Evolutionary conservation across 2,329 filamentous ascomycete genomes (phyloP).

Genomic region (Aspergillus eucalypticola): DNA sequence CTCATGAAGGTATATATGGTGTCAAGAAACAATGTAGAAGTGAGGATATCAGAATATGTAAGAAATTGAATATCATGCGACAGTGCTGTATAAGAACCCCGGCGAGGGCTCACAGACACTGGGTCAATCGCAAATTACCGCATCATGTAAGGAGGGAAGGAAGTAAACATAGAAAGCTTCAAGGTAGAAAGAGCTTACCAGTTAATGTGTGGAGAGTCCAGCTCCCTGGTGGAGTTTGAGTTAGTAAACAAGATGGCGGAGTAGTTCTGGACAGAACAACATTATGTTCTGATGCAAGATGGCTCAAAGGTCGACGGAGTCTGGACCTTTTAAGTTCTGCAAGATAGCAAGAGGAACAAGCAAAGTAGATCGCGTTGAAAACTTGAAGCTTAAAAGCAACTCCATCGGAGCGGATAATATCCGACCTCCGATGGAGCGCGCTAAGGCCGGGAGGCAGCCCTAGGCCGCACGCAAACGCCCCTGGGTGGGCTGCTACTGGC

Average conservation of each 20-base stretch:
- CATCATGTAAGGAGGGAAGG: slow-evolving; percentile 64
- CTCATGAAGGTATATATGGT: background rate
- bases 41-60: slow-evolving; percentile 89
- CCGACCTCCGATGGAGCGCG: slow-evolving; percentile 6
- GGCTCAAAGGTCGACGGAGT: background rate
- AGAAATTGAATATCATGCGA: slow-evolving; percentile 88
- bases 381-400: slow-evolving; percentile 26
- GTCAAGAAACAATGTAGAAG: slow-evolving; percentile 3
- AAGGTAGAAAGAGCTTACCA: slow-evolving; percentile 26
- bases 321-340: background rate
- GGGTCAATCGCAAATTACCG: slow-evolving; percentile 99
- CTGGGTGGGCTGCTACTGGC: slow-evolving; percentile 32
- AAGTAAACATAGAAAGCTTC: slow-evolving; percentile 10
- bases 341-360: background rate
- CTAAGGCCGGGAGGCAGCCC: slow-evolving; percentile 32
- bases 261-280: slow-evolving; percentile 3
- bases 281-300: slow-evolving; percentile 2
- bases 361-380: slow-evolving; percentile 26
- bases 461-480: slow-evolving; percentile 33
- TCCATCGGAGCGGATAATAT: slow-evolving; percentile 29
- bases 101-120: slow-evolving; percentile 82
- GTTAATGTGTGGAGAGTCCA: slow-evolving; percentile 1
- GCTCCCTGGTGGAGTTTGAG: background rate
- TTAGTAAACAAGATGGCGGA: background rate
- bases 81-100: slow-evolving; percentile 75